phyloP scores from a whole-genome alignment of 495 filamentous ascomycete species.

The Terfezia claveryi region DNA sequence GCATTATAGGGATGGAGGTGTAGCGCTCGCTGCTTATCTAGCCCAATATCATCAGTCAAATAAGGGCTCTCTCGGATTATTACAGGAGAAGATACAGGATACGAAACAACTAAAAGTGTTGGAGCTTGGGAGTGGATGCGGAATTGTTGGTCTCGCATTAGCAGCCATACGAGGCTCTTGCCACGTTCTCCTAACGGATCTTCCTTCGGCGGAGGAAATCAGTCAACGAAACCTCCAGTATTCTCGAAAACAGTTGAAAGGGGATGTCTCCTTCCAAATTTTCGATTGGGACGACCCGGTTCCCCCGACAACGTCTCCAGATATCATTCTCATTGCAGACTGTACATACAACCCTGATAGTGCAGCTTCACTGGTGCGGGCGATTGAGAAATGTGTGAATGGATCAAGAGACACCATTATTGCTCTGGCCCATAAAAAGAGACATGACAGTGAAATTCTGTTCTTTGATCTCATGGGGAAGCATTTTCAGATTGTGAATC shows the following conservation, averaged over 20 bases:
- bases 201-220: conserved; percentile 53
- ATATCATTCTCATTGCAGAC: conserved; percentile 65
- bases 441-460: conserved; percentile 59
- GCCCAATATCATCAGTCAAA: conserved; percentile 5
- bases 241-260: conserved; percentile 11
- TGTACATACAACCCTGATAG: conserved; percentile 90
- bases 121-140: conserved; percentile 71
- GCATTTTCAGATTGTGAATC: not conserved
- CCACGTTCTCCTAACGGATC: conserved; percentile 51
- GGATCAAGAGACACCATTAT: conserved; percentile 24
- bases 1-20: conserved; percentile 41
- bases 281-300: conserved; percentile 54
- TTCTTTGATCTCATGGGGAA: conserved; percentile 55
- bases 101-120: conserved; percentile 31
- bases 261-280: conserved; percentile 31
- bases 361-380: conserved; percentile 49
- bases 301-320: conserved; percentile 28
- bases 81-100: conserved; percentile 9
- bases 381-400: conserved; percentile 31
- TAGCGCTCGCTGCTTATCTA: conserved; percentile 31
- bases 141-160: conserved; percentile 58
- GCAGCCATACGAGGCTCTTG: conserved; percentile 30
- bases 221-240: conserved; percentile 19
- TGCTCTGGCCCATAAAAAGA: conserved; percentile 58
- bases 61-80: not conserved